A percentile compares a stretch with the other conserved stretches of the same genome.
phyloP scores from a whole-genome alignment of 805 yeast genomes.

The Pichia occidentalis region DNA sequence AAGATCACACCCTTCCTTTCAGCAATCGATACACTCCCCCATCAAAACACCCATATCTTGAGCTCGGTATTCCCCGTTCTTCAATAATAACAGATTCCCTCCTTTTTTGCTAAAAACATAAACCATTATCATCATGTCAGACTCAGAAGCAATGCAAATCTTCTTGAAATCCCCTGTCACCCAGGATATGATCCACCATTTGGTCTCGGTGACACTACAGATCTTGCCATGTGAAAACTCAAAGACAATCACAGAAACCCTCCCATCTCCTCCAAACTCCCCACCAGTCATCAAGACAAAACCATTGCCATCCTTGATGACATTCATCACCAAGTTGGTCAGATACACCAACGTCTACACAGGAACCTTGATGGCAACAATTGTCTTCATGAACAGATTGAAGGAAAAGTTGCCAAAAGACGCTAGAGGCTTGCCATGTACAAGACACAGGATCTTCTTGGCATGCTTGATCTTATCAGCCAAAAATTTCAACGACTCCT shows the following conservation, averaged over 20 bases:
- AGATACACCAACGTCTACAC: constrained; percentile 75
- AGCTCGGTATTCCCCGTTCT: too few relatives aligned
- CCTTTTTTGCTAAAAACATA: too few relatives aligned
- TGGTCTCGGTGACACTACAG: constrained; percentile 60
- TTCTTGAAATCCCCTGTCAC: constrained; percentile 62
- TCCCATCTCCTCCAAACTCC: constrained; percentile 28
- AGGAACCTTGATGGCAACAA: constrained; percentile 68
- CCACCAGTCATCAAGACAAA: constrained; percentile 31
- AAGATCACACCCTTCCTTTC: too few relatives aligned
- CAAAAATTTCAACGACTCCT: constrained; percentile 70
- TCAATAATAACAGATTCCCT: too few relatives aligned
- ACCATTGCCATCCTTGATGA: constrained; percentile 62
- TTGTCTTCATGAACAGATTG: constrained; percentile 59
- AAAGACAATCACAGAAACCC: constrained; percentile 29
- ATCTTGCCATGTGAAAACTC: constrained; percentile 55
- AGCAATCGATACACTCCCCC: too few relatives aligned
- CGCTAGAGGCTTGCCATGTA: constrained; percentile 73
- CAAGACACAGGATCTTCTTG: constrained; percentile 70
- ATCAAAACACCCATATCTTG: too few relatives aligned
- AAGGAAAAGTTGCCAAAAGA: constrained; percentile 57
- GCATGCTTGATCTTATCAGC: constrained; percentile 70
- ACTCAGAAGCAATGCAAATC: constrained; percentile 50
- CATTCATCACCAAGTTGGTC: constrained; percentile 65
- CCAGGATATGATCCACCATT: constrained; percentile 65
- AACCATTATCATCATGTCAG: constrained; percentile 32